Percentiles rank a stretch among this genome's conserved stretches.
These are phyloP conservation scores for Saururus chinensis DNA, from an alignment of 164 flowering plant species.

Conservation along the genomic window DNA sequence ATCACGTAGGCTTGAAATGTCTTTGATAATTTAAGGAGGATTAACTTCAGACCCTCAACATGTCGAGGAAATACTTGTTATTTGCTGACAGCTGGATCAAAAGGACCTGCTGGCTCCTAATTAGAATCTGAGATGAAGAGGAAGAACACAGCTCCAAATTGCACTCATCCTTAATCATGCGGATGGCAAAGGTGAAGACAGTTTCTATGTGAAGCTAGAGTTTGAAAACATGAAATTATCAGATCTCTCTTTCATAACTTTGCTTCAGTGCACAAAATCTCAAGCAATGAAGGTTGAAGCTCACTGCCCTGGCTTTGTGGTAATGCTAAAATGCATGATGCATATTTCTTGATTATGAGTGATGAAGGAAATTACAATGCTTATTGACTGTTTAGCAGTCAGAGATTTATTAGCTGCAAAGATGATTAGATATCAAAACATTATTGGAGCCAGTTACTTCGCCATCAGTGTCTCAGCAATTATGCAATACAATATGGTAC, in stretches of 20 bases:
- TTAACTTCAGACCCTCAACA: too few species aligned
- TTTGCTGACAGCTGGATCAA: too few species aligned
- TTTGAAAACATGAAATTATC: background rate
- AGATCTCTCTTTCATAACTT: background rate
- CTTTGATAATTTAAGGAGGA: too few species aligned
- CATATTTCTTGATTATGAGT: too few species aligned
- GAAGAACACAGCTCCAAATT: too few species aligned
- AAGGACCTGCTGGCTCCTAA: too few species aligned
- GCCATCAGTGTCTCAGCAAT: conserved; percentile 1
- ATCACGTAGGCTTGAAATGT: background rate
- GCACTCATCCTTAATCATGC: background rate
- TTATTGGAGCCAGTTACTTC: background rate
- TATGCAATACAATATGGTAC: conserved; percentile 1
- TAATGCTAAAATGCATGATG: too few species aligned
- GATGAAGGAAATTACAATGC: background rate
- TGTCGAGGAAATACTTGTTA: too few species aligned
- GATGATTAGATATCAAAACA: background rate
- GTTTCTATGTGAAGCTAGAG: background rate
- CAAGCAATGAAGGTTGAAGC: background rate
- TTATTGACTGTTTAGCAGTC: background rate
- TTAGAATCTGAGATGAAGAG: too few species aligned
- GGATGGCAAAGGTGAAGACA: background rate
- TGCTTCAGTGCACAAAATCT: background rate
- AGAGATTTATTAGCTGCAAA: background rate
- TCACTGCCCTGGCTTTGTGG: background rate